Percentiles rank a stretch among this genome's conserved stretches.
phyloP scores from a whole-genome alignment of 805 yeast species.

The Wickerhamomyces ciferrii region DNA sequence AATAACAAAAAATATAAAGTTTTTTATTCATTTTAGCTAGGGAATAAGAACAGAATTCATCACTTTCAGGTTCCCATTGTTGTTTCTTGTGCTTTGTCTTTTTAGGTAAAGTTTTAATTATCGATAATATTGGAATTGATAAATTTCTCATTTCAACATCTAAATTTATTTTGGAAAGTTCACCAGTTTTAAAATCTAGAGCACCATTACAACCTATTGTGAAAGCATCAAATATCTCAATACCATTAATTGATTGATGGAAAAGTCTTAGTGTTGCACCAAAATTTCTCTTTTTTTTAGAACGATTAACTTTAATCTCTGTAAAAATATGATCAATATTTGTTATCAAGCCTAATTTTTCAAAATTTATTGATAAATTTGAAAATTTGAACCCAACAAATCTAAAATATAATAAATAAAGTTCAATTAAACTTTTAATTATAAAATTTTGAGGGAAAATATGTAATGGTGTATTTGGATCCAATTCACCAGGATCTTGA shows the following conservation, averaged over 20 bases:
- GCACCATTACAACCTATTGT: conserved; percentile 11
- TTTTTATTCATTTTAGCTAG: conserved; percentile 8
- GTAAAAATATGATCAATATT: conserved; percentile 9
- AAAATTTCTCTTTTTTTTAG: conserved; percentile 3
- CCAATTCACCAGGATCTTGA: background rate
- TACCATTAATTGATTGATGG: conserved; percentile 11
- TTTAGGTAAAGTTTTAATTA: conserved; percentile 5
- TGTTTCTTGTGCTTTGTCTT: background rate
- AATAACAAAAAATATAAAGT: conserved; percentile 6
- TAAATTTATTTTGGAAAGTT: conserved; percentile 10
- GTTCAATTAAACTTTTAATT: conserved; percentile 5
- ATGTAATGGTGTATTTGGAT: conserved; percentile 11
- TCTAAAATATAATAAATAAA: conserved; percentile 17
- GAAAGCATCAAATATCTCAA: conserved; percentile 16
- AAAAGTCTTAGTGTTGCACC: conserved; percentile 10
- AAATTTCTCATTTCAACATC: conserved; percentile 14
- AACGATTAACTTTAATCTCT: conserved; percentile 10
- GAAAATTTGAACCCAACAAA: conserved; percentile 17
- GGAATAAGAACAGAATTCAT: conserved; percentile 6
- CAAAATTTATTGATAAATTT: conserved; percentile 8
- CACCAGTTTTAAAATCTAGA: conserved; percentile 14
- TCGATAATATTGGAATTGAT: conserved; percentile 10
- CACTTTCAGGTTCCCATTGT: background rate
- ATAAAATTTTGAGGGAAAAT: conserved; percentile 8
- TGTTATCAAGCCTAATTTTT: conserved; percentile 6